Evolutionary conservation across 2,329 filamentous ascomycete species (phyloP).

Genomic region (Triangularia verruculosa): DNA sequence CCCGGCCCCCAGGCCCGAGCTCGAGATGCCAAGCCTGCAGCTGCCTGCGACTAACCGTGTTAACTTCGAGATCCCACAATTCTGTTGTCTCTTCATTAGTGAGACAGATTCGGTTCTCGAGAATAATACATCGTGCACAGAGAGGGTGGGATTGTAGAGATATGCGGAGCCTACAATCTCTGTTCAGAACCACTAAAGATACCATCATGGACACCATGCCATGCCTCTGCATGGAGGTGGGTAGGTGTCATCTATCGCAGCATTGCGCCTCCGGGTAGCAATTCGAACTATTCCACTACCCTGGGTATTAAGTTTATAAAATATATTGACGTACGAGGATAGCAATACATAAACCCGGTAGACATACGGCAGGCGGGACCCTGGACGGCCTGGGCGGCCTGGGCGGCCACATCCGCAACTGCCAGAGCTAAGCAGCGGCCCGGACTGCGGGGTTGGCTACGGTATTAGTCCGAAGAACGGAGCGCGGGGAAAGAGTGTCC

Average conservation of each 20-base stretch:
- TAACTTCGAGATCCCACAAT: too few species aligned
- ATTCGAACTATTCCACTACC: neutral
- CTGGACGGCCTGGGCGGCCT: neutral
- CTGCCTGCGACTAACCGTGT: too few species aligned
- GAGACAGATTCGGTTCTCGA: too few species aligned
- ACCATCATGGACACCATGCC: neutral
- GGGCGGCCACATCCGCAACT: neutral
- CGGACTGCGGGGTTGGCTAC: slow-evolving; percentile 21
- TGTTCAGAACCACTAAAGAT: neutral
- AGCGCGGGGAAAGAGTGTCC: slow-evolving; percentile 17
- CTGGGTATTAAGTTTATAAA: neutral
- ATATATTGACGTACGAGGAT: neutral
- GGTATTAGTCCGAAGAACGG: slow-evolving; percentile 28
- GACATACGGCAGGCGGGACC: neutral
- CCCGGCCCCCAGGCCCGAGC: slow-evolving; percentile 2
- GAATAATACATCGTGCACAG: too few species aligned
- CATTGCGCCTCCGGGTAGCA: neutral
- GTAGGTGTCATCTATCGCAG: neutral
- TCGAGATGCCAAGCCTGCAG: slow-evolving; percentile 1
- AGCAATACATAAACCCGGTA: neutral
- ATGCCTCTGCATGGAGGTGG: neutral
- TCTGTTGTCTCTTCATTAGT: too few species aligned
- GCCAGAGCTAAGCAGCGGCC: slow-evolving; percentile 8
- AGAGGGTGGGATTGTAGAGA: too few species aligned
- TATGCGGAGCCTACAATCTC: too few species aligned